Evolutionary conservation across 805 yeast genomes (phyloP).

Genomic region (Kluyveromyces nonfermentans): DNA sequence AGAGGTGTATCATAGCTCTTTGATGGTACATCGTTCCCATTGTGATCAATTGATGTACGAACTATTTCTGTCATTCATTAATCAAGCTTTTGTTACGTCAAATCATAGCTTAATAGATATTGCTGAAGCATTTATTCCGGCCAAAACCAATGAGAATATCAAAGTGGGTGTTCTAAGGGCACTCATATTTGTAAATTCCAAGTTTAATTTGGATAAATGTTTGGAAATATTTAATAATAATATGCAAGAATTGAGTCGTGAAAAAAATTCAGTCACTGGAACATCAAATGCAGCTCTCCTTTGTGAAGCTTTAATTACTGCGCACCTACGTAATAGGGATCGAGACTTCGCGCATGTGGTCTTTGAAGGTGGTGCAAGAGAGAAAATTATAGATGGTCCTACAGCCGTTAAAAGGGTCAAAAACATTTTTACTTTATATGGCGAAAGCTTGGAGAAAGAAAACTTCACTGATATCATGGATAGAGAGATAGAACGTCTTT

Average conservation of each 20-base stretch:
- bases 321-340: conserved; percentile 37
- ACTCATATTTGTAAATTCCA: conserved; percentile 34
- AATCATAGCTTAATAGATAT: conserved; percentile 27
- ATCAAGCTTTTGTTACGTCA: conserved; percentile 30
- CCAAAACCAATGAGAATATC: conserved; percentile 15
- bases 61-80: conserved; percentile 33
- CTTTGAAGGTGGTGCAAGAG: conserved; percentile 38
- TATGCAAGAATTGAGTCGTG: conserved; percentile 31
- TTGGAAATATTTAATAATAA: conserved; percentile 39
- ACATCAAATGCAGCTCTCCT: conserved; percentile 35
- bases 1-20: conserved; percentile 34
- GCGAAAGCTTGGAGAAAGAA: conserved; percentile 40
- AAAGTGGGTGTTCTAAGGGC: conserved; percentile 32
- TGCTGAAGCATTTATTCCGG: conserved; percentile 31
- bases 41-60: conserved; percentile 35
- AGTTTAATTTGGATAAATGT: conserved; percentile 32
- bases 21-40: conserved; percentile 31
- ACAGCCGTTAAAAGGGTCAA: conserved; percentile 35
- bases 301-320: conserved; percentile 39
- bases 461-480: conserved; percentile 21
- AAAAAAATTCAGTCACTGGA: conserved; percentile 19
- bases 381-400: conserved; percentile 32
- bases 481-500: conserved; percentile 5
- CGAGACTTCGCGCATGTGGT: conserved; percentile 46
- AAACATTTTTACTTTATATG: conserved; percentile 37